A percentile compares a stretch with the other conserved stretches of the same genome.
Evolutionary conservation across 2,329 filamentous ascomycete species (phyloP).

Genomic region (Colletotrichum sp.): DNA sequence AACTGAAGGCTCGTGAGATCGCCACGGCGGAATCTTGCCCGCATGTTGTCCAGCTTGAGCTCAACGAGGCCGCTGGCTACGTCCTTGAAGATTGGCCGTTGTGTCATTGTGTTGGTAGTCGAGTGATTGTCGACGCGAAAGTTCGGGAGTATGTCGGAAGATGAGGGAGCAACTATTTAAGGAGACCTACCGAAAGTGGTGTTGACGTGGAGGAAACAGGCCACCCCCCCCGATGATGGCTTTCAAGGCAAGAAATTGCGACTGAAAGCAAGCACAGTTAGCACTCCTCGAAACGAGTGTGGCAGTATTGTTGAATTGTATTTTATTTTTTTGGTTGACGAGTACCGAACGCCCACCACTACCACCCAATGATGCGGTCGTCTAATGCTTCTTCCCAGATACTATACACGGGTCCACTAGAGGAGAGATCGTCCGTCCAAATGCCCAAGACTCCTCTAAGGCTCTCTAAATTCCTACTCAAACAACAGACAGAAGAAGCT

Average conservation of each 20-base stretch:
- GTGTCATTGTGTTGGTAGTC: background rate
- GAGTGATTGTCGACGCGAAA: background rate
- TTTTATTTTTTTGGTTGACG: background rate
- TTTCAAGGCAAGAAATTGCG: background rate
- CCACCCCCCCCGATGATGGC: background rate
- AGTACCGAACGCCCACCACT: conserved; percentile 17
- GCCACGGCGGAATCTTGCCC: background rate
- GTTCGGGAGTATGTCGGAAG: background rate
- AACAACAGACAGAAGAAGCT: conserved; percentile 19
- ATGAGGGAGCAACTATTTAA: background rate
- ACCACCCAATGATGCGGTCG: conserved; percentile 31
- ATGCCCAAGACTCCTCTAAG: conserved; percentile 32
- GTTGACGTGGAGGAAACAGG: background rate
- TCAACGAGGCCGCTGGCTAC: background rate
- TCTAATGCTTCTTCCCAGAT: conserved; percentile 52
- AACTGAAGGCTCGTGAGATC: background rate
- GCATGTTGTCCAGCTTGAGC: conserved; percentile 21
- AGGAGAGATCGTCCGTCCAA: conserved; percentile 59
- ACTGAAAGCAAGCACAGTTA: background rate
- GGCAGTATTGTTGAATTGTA: background rate
- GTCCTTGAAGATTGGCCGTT: background rate
- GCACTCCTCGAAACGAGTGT: background rate
- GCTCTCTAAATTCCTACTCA: conserved; percentile 25
- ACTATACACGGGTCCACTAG: conserved; percentile 57
- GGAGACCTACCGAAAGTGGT: background rate